Percentiles rank a stretch among this genome's conserved stretches.
phyloP scores from a whole-genome alignment of 2,329 filamentous ascomycete species.

The Exophiala sp. region DNA sequence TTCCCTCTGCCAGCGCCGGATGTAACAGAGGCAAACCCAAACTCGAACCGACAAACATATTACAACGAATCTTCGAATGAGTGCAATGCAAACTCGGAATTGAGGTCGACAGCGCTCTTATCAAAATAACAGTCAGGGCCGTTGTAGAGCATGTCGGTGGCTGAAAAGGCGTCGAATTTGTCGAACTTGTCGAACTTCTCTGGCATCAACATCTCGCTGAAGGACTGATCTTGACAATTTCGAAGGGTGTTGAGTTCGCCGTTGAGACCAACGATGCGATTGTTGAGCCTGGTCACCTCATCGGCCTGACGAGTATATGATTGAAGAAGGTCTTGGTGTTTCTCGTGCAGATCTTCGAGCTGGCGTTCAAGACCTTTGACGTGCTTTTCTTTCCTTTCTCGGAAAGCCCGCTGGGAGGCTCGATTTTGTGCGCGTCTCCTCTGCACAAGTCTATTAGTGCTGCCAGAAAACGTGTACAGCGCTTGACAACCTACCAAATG shows the following conservation, averaged over 20 bases:
- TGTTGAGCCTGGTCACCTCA: slow-evolving; percentile 31
- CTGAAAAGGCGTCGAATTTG: slow-evolving; percentile 30
- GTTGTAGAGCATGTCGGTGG: slow-evolving; percentile 26
- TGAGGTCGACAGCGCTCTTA: slow-evolving; percentile 27
- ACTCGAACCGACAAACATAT: neutral
- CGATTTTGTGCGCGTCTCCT: slow-evolving; percentile 95
- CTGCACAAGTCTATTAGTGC: slow-evolving; percentile 44
- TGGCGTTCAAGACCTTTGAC: slow-evolving; percentile 79
- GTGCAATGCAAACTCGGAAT: slow-evolving; percentile 25
- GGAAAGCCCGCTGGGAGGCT: slow-evolving; percentile 86
- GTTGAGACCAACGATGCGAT: slow-evolving; percentile 29
- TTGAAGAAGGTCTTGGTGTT: slow-evolving; percentile 33
- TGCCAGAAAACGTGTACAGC: neutral
- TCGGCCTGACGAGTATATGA: slow-evolving; percentile 33
- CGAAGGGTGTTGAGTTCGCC: slow-evolving; percentile 28
- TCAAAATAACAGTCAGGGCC: slow-evolving; percentile 28
- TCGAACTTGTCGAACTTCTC: slow-evolving; percentile 31
- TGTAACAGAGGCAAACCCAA: neutral
- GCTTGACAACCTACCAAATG: slow-evolving; percentile 28
- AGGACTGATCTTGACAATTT: slow-evolving; percentile 24
- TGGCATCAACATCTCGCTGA: slow-evolving; percentile 27
- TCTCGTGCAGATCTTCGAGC: slow-evolving; percentile 58
- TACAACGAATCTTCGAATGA: slow-evolving; percentile 28
- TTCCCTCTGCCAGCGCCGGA: slow-evolving; percentile 7
- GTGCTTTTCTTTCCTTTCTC: slow-evolving; percentile 91